Evolutionary conservation across 169 alveolate genomes (phyloP), one percentile per base, ranked within the genome.

Genomic region (Cryptosporidium bovis): DNA sequence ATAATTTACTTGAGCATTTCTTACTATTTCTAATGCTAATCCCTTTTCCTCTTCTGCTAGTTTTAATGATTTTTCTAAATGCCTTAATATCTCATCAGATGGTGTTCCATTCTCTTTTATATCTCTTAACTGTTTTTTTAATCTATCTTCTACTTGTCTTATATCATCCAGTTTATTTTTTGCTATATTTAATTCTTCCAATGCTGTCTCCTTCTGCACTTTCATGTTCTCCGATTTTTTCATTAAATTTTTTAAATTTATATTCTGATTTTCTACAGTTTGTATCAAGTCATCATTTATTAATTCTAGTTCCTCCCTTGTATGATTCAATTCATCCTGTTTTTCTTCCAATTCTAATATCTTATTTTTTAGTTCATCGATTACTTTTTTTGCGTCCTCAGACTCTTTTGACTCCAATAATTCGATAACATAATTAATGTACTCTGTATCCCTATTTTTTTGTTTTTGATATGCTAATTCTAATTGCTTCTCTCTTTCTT

Each of bases 401-500:
- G 87, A 60, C 27, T 62, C 87, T 60, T 77, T 77, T 29, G 56
- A 44, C 51, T 77, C 87, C 7, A 77, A 31, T 20, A 77, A 56
- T 36, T 77, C 71, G 7, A 77, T 24, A 12, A 60, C 71, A 40
- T 77, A 77, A 36, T 46, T 62, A 16, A 77, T 36, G 48, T 77
- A 77, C 24, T 77, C 87, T 10, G 65, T 29, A 60, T 77, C 87
- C 36, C 87, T 58, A 6, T 62, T 36, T 48, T 77, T 77, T 27
- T 77, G 87, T 48, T 44, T 56, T 13, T 77, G 87, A 60, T 77
- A 77, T 24, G 87, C 71, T n/a, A 77, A 62, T 29, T 77, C 87
- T n/a, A 77, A 27, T 40, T 77, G 87, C 27, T 77, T 77, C 31
- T 77, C 87, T 44, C 87, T 77, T 20, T 77, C 87, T 36, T 46